phyloP scores from a whole-genome alignment of 192 early-diverging fungal species.

The Entomortierella parvispora region DNA sequence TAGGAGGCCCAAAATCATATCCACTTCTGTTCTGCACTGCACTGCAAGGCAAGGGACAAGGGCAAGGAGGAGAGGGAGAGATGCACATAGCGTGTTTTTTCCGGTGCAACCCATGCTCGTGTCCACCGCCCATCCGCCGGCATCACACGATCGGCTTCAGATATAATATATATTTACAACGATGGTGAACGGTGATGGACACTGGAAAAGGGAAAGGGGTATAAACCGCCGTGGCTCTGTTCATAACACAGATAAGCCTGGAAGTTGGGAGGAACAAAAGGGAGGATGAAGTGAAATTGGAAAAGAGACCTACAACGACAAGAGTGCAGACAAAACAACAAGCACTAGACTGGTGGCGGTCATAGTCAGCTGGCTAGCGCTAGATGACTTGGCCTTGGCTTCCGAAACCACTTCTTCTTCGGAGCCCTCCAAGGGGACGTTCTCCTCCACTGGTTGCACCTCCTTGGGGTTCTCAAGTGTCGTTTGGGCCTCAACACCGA shows the following conservation, averaged over 20 bases:
- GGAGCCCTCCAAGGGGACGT: background rate
- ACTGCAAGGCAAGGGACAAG: too few species aligned
- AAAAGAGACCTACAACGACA: slow-evolving; percentile 11
- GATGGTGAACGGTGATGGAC: background rate
- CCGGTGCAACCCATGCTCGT: too few species aligned
- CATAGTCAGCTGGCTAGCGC: slow-evolving; percentile 3
- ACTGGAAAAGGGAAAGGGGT: background rate
- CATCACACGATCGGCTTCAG: too few species aligned
- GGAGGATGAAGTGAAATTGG: background rate
- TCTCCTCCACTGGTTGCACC: background rate
- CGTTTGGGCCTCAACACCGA: slow-evolving; percentile 4
- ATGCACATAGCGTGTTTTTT: too few species aligned
- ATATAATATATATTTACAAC: background rate
- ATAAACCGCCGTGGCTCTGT: too few species aligned
- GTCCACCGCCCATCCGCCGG: too few species aligned
- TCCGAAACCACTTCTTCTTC: background rate
- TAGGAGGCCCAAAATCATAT: too few species aligned
- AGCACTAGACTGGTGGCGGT: slow-evolving; percentile 22
- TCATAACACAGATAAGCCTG: too few species aligned
- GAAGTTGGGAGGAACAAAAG: background rate
- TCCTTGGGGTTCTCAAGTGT: background rate
- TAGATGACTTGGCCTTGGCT: background rate
- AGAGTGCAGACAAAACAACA: slow-evolving; percentile 14
- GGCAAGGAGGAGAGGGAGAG: too few species aligned
- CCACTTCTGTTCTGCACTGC: too few species aligned